A percentile compares a stretch with the other conserved stretches of the same genome.
Conservation (phyloP, 371 early-diverging fungal genomes). For the Circinella umbellata region DNA sequence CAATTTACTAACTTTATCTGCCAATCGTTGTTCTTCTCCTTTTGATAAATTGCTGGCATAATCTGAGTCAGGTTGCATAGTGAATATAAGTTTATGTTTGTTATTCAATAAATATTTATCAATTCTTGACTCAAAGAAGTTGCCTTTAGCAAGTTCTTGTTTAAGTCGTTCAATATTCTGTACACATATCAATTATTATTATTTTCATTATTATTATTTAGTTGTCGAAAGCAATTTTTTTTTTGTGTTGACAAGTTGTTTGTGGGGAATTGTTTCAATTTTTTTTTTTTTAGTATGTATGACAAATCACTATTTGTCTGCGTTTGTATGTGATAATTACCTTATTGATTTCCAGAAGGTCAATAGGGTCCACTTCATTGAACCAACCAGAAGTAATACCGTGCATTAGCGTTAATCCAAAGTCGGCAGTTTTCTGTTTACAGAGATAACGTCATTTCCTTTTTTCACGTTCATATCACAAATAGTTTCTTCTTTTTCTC, state of each 20-base stretch:
- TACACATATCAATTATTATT: not conserved
- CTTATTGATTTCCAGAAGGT: conserved; percentile 81
- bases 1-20: conserved; percentile 60
- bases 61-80: conserved; percentile 81
- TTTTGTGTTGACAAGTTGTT: no score
- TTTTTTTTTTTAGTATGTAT: not conserved
- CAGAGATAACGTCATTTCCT: conserved; percentile 4
- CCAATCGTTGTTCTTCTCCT: conserved; percentile 73
- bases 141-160: conserved; percentile 61
- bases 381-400: conserved; percentile 83
- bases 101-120: conserved; percentile 82
- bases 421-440: conserved; percentile 82
- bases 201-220: not conserved
- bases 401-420: conserved; percentile 86
- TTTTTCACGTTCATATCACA: not conserved
- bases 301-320: conserved; percentile 4
- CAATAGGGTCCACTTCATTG: conserved; percentile 87
- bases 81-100: conserved; percentile 74
- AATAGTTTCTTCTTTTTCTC: no score
- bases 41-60: conserved; percentile 61
- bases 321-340: conserved; percentile 26
- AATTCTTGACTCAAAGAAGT: conserved; percentile 74
- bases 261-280: no score
- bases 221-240: no score
- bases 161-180: conserved; percentile 79